Percentiles rank a stretch among this genome's conserved stretches.
These are phyloP conservation scores for Aureobasidium namibiae DNA, from an alignment of 2,329 filamentous ascomycete species.

Conservation along the genomic window DNA sequence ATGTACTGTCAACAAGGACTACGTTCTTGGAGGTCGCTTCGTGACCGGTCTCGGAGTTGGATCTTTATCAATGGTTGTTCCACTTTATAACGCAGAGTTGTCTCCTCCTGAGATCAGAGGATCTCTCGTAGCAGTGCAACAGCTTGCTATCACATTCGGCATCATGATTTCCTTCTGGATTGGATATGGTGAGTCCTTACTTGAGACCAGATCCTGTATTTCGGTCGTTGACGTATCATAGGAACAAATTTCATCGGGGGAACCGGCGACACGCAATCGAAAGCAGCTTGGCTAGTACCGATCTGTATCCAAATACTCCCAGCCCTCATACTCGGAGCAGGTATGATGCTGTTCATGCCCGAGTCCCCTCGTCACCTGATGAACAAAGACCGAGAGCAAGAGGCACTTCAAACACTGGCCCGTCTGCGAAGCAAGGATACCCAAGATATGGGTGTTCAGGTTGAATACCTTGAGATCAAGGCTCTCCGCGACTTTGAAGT, in stretches of 20 bases:
- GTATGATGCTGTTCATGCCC: conserved; percentile 68
- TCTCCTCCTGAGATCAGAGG: conserved; percentile 52
- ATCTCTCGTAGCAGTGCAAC: conserved; percentile 55
- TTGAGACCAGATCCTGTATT: too few relatives aligned
- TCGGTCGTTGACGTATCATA: background rate
- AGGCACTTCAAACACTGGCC: conserved; percentile 55
- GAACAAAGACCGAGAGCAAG: conserved; percentile 58
- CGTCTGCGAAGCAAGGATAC: conserved; percentile 51
- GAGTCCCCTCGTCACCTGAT: conserved; percentile 68
- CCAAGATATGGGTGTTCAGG: conserved; percentile 58
- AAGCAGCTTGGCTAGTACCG: conserved; percentile 64
- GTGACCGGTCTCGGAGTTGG: conserved; percentile 61
- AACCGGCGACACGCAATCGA: conserved; percentile 47
- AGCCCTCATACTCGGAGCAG: conserved; percentile 53
- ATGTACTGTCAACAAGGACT: conserved; percentile 46
- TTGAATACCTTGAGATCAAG: conserved; percentile 77
- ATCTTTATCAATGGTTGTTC: conserved; percentile 56
- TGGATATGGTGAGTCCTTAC: conserved; percentile 23
- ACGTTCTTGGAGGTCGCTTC: conserved; percentile 61
- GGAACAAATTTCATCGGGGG: conserved; percentile 41
- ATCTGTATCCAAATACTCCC: conserved; percentile 61
- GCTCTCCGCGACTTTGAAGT: conserved; percentile 70
- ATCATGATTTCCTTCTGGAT: conserved; percentile 21
- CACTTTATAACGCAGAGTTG: conserved; percentile 37
- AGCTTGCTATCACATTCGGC: conserved; percentile 48